Evolutionary conservation across 179 eudicot species (phyloP).

Genomic region (Spergularia azorica): DNA sequence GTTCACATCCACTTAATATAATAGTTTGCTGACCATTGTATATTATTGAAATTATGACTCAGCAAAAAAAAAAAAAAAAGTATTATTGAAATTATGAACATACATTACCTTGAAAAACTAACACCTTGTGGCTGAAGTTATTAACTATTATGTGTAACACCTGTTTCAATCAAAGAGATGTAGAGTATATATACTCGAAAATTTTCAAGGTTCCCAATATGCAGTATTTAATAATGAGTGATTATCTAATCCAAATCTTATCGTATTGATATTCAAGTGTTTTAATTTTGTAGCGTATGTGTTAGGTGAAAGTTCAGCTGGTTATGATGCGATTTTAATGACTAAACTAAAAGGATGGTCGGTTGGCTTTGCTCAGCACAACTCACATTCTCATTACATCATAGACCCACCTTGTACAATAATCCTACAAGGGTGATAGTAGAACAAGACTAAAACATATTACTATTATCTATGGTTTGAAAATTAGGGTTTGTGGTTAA

Average conservation of each 20-base stretch:
- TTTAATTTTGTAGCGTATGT: not conserved
- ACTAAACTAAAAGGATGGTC: slow-evolving; percentile 12
- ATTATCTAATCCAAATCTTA: slow-evolving; percentile 19
- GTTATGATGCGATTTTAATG: slow-evolving; percentile 13
- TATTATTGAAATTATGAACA: too few relatives aligned
- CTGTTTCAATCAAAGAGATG: not conserved
- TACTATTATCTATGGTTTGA: too few relatives aligned
- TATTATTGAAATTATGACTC: too few relatives aligned
- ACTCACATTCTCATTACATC: slow-evolving; percentile 2
- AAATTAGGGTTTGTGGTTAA: too few relatives aligned
- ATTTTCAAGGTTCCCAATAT: too few relatives aligned
- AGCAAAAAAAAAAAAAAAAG: too few relatives aligned
- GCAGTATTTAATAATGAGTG: not conserved
- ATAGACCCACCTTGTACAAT: not conserved
- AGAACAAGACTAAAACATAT: not conserved
- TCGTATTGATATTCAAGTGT: slow-evolving; percentile 11
- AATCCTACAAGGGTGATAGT: not conserved
- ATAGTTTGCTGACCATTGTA: too few relatives aligned
- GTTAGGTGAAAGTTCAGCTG: slow-evolving; percentile 24
- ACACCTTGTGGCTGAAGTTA: not conserved
- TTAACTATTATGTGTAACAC: not conserved
- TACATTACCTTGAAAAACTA: too few relatives aligned
- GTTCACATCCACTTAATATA: too few relatives aligned
- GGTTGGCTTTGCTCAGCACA: slow-evolving; percentile 13
- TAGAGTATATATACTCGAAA: not conserved